These are phyloP conservation scores for Lodderomyces jiufengensis DNA, from an alignment of 1,139 yeast species.

Conservation along the genomic window DNA sequence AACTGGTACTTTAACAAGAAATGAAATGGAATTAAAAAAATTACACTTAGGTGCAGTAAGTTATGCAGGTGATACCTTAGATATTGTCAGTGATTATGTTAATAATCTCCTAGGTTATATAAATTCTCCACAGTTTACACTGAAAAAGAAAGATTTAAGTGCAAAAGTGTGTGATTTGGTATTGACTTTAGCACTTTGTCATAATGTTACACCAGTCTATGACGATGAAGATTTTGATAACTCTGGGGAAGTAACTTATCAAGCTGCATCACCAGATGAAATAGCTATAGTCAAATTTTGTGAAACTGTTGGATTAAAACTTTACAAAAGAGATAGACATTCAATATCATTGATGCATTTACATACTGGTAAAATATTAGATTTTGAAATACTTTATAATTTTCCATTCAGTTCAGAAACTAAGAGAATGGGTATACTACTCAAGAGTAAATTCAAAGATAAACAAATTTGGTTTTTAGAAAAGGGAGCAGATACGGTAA, in stretches of 20 bases:
- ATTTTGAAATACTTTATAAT: constrained; percentile 69
- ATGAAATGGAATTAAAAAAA: constrained; percentile 95
- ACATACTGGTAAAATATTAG: constrained; percentile 48
- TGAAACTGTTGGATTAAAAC: constrained; percentile 75
- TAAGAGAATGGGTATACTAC: constrained; percentile 92
- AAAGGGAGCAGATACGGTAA: constrained; percentile 97
- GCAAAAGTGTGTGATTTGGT: constrained; percentile 76
- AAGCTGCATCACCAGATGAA: constrained; percentile 99
- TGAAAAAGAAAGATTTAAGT: constrained; percentile 56
- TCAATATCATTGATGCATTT: constrained; percentile 66
- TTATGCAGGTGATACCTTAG: constrained; percentile 89
- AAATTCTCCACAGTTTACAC: constrained; percentile 17
- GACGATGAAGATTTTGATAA: constrained; percentile 12
- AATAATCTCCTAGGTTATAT: constrained; percentile 22
- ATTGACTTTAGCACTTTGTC: constrained; percentile 84
- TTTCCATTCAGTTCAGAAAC: constrained; percentile 96
- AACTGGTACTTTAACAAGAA: constrained; percentile 96
- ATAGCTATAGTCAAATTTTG: constrained; percentile 95
- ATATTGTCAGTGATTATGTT: constrained; percentile 75
- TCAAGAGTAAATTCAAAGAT: constrained; percentile 56
- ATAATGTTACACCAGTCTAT: constrained; percentile 70
- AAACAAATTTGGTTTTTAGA: constrained; percentile 74
- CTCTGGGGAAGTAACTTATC: constrained; percentile 55
- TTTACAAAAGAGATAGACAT: constrained; percentile 77
- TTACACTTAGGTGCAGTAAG: constrained; percentile 90